Evolutionary conservation across 441 rosid genomes (phyloP).

Genomic region (Pelargonium myrrhifolium): DNA sequence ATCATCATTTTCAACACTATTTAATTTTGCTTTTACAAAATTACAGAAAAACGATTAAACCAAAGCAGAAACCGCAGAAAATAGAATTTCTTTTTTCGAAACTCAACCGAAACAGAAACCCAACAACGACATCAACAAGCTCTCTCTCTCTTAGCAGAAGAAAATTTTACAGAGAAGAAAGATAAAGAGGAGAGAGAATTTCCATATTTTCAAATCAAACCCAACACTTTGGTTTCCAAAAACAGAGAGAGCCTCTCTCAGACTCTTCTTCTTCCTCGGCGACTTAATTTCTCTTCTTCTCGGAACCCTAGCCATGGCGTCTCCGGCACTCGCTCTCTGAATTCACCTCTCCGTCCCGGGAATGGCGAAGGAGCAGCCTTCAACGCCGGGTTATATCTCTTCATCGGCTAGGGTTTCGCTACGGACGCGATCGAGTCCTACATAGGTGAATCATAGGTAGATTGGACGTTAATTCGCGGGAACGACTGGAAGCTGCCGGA

Average conservation of each 20-base stretch:
- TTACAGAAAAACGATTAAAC: not conserved
- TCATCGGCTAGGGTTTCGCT: constrained; percentile 22
- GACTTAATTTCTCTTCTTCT: not conserved
- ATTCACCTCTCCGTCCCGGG: constrained; percentile 8
- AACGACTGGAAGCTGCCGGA: not conserved
- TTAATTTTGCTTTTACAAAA: not conserved
- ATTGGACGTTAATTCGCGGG: not conserved
- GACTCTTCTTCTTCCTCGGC: not conserved
- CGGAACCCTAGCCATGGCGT: constrained; percentile 24
- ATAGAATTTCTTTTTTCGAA: no score
- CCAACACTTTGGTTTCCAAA: constrained; percentile 12
- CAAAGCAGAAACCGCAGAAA: no score
- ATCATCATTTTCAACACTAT: not conserved
- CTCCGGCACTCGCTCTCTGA: not conserved
- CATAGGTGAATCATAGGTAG: not conserved
- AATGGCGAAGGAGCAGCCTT: constrained; percentile 28
- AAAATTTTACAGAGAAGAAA: not conserved
- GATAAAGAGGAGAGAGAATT: not conserved
- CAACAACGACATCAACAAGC: no score
- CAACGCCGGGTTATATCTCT: constrained; percentile 2
- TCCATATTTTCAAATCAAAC: constrained; percentile 4
- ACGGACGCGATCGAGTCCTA: not conserved
- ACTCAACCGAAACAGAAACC: no score
- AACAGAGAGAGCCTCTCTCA: no score
- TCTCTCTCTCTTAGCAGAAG: no score